phyloP scores from a whole-genome alignment of 768 basidiomycete species.

The Dentipellis fragilis region DNA sequence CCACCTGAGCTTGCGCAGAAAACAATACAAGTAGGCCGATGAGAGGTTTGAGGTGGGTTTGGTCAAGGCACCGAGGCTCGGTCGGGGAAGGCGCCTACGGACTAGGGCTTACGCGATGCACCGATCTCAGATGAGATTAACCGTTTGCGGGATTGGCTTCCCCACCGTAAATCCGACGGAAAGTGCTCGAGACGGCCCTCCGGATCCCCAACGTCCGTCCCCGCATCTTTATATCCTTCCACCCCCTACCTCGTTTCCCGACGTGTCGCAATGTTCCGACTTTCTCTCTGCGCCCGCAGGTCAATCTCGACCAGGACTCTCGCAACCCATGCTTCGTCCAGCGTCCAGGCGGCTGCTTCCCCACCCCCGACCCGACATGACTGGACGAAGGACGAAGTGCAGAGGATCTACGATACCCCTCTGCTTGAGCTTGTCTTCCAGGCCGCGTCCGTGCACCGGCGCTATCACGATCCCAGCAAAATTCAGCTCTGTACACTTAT shows the following conservation, averaged over 20 bases:
- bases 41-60: no score
- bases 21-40: no score
- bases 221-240: neutral
- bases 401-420: slow-evolving; percentile 76
- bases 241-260: neutral
- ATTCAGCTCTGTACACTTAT: slow-evolving; percentile 95
- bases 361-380: slow-evolving; percentile 37
- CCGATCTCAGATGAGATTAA: neutral
- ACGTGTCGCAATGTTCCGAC: slow-evolving; percentile 29
- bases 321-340: slow-evolving; percentile 47
- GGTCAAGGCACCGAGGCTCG: no score
- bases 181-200: neutral
- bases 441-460: slow-evolving; percentile 76
- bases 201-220: neutral
- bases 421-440: slow-evolving; percentile 84
- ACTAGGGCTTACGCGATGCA: neutral
- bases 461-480: slow-evolving; percentile 80
- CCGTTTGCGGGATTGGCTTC: neutral
- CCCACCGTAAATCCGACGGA: neutral
- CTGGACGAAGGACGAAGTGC: slow-evolving; percentile 77
- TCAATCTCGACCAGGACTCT: slow-evolving; percentile 35
- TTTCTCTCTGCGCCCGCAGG: slow-evolving; percentile 12
- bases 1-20: no score
- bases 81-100: neutral
- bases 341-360: slow-evolving; percentile 5